A percentile compares a stretch with the other conserved stretches of the same genome.
phyloP scores from a whole-genome alignment of 2,329 filamentous ascomycete genomes.

The Neurospora sp. region DNA sequence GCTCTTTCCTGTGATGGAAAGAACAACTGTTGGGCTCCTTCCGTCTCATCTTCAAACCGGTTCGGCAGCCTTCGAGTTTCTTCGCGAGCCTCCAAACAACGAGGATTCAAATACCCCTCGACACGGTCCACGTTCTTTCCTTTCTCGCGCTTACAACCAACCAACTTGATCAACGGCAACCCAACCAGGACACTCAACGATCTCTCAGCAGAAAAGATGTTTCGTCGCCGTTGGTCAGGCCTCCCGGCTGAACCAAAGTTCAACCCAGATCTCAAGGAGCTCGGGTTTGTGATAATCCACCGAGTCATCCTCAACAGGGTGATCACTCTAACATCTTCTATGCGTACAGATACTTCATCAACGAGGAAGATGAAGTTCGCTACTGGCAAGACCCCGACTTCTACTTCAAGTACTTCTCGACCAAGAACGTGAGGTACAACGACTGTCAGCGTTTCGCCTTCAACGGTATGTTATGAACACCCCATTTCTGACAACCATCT shows the following conservation, averaged over 20 bases:
- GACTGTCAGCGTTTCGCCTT: slow-evolving; percentile 63
- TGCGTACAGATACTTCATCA: slow-evolving; percentile 65
- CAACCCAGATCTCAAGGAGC: slow-evolving; percentile 51
- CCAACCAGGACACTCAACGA: background rate
- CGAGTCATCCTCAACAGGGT: background rate
- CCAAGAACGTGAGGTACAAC: slow-evolving; percentile 68
- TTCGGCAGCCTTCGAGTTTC: background rate
- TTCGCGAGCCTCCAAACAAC: background rate
- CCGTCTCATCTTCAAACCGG: background rate
- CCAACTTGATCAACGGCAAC: background rate
- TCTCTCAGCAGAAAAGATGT: slow-evolving; percentile 45
- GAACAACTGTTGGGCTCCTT: background rate
- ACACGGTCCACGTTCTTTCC: background rate
- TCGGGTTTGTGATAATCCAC: slow-evolving; percentile 50
- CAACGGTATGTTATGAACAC: slow-evolving; percentile 45
- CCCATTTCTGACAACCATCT: background rate
- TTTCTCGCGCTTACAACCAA: background rate
- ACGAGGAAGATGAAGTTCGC: slow-evolving; percentile 63
- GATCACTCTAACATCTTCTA: background rate
- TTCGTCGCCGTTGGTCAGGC: slow-evolving; percentile 56
- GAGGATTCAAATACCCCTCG: background rate
- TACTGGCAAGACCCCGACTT: slow-evolving; percentile 55
- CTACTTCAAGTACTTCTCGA: slow-evolving; percentile 66
- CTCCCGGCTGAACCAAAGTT: slow-evolving; percentile 64
- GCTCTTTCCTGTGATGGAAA: background rate